phyloP scores from a whole-genome alignment of 495 filamentous ascomycete species.

The Trichodelitschia bisporula region DNA sequence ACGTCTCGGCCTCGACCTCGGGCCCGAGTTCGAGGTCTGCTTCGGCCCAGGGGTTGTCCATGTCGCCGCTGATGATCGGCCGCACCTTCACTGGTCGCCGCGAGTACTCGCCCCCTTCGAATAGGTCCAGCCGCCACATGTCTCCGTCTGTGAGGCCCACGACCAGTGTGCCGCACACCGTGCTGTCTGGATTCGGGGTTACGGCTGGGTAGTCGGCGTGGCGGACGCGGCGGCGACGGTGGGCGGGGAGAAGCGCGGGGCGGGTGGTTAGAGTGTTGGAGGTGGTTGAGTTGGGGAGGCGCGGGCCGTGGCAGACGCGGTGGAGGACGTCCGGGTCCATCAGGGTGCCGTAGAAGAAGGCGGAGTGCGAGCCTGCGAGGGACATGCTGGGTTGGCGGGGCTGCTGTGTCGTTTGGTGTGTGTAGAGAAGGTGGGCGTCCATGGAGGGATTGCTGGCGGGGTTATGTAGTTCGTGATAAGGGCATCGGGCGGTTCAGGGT shows the following conservation, averaged over 20 bases:
- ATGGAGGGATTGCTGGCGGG: too few relatives aligned
- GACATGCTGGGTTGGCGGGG: background rate
- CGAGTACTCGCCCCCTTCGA: slow-evolving; percentile 58
- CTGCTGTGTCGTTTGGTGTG: too few relatives aligned
- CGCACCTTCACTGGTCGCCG: slow-evolving; percentile 27
- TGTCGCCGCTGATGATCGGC: slow-evolving; percentile 14
- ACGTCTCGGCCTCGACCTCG: slow-evolving; percentile 33
- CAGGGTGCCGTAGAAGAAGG: slow-evolving; percentile 48
- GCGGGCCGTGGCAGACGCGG: slow-evolving; percentile 60
- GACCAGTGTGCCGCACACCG: slow-evolving; percentile 56
- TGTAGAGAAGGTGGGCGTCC: too few relatives aligned
- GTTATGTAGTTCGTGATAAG: too few relatives aligned
- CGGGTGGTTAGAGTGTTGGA: slow-evolving; percentile 17
- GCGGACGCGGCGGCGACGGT: slow-evolving; percentile 41
- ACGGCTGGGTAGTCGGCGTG: slow-evolving; percentile 73
- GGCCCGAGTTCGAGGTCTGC: slow-evolving; percentile 18
- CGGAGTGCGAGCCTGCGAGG: slow-evolving; percentile 15
- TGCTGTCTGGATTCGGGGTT: slow-evolving; percentile 14
- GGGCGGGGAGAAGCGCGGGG: slow-evolving; percentile 42
- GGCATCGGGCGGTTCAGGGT: too few relatives aligned
- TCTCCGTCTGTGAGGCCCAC: slow-evolving; percentile 58
- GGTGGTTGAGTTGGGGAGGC: too few relatives aligned
- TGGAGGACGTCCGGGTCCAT: slow-evolving; percentile 68
- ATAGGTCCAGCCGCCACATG: slow-evolving; percentile 49
- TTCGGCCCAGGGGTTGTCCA: slow-evolving; percentile 14